Base-by-base conservation (phyloP, 208 protist species). In the Crithidia mellificae region DNA sequence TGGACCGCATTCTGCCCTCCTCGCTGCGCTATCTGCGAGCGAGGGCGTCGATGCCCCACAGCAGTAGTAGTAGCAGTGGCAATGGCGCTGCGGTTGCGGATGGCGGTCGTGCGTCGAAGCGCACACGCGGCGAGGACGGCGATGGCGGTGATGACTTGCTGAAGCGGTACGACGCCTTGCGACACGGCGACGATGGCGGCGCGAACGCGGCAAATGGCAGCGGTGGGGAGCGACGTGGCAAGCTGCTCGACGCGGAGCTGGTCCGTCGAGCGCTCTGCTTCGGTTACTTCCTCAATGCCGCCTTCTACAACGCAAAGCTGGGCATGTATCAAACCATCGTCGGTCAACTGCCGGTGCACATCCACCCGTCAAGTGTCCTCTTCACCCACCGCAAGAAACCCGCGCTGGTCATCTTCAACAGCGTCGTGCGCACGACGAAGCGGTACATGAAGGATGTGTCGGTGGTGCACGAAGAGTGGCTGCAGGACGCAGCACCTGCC, bases 391-490 rank as follows among this genome's bases (percentile, higher is more conserved):
- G 92, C 38, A 84, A 77, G 57, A 94, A 94, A 52, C 88, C 92
- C 0, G 78, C 90, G 24, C 56, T 97, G 6, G 88, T 97, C 1
- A 53, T 97, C 12, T 97, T 94, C 68, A 89, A 92, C 77, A 93
- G 78, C 53, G 84, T 97, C 11, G 88, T 97, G 22, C 85, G 83
- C 27, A 97, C 92, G 8, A 95, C 85, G 20, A 94, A 93, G 69
- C 80, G 83, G 34, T 97, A 94, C 78, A 95, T 97, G 87, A 93
- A 94, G 63, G 88, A 95, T 62, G 81, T 97, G 6, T 88, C 88
- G 0, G 87, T 94, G 17, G 81, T 97, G 36, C 82, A 92, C 17
- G 90, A 97, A 71, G 86, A 95, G 39, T 95, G 89, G 92, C 78
- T 97, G 43, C 78, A 78, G 50, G 90, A 94, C 22, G 88, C 90